Evolutionary conservation across 2,329 filamentous ascomycete genomes (phyloP).

Genomic region (Penicillium hesseltinei): DNA sequence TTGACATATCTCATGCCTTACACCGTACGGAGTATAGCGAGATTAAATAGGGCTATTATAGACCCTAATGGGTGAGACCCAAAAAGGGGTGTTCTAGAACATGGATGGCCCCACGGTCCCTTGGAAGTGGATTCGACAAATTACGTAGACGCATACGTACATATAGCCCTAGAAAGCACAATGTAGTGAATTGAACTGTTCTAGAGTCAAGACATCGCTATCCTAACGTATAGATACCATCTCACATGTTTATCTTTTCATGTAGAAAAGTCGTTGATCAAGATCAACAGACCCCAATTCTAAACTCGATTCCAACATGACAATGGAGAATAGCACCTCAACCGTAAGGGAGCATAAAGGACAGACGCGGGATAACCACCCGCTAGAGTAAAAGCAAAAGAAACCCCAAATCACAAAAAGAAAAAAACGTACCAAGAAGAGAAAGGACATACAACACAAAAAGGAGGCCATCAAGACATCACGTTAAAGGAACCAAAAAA

Average conservation of each 20-base stretch:
- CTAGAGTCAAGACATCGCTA: neutral
- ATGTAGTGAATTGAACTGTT: neutral
- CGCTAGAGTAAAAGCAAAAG: slow-evolving; percentile 8
- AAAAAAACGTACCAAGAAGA: slow-evolving; percentile 16
- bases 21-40: neutral
- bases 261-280: neutral
- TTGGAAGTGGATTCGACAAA: neutral
- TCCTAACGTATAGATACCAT: neutral
- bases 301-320: neutral
- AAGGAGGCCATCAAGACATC: slow-evolving; percentile 41
- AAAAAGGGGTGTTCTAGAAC: neutral
- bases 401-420: slow-evolving; percentile 10
- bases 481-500: slow-evolving; percentile 32
- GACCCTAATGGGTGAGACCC: neutral
- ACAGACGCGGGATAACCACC: slow-evolving; percentile 14
- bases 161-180: neutral
- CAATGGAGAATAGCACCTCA: slow-evolving; percentile 12
- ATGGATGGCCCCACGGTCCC: neutral
- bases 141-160: neutral
- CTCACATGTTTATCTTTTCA: neutral
- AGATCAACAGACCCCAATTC: neutral
- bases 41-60: neutral
- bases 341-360: slow-evolving; percentile 10
- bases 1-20: neutral
- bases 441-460: slow-evolving; percentile 12